Evolutionary conservation across 257 asterid species (phyloP).

Genomic region (Parsonsia alboflavescens): DNA sequence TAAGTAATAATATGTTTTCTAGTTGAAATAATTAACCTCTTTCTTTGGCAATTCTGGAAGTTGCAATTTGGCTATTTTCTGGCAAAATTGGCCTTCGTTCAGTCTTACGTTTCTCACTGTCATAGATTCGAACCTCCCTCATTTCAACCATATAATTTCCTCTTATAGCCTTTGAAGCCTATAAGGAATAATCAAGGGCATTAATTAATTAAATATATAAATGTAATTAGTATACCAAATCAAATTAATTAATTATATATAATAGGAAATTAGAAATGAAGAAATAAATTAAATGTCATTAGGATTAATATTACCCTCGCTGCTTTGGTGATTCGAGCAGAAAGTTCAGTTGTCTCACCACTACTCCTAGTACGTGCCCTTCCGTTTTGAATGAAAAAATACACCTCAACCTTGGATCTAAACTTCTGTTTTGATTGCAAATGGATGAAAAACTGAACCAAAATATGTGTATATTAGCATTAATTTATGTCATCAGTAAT

Average conservation of each 20-base stretch:
- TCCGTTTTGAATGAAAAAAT: background rate
- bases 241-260: no score
- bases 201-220: no score
- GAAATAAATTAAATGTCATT: no score
- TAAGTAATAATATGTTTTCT: no score
- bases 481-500: background rate
- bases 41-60: background rate
- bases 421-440: background rate
- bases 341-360: background rate
- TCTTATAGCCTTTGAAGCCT: background rate
- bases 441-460: background rate
- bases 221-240: no score
- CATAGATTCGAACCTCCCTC: background rate
- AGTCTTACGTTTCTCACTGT: background rate
- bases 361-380: background rate
- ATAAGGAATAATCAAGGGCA: no score
- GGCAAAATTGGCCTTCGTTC: background rate
- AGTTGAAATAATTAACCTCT: no score
- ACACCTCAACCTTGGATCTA: background rate
- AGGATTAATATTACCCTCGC: background rate
- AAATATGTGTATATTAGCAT: background rate
- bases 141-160: background rate
- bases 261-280: no score
- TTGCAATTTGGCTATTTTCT: background rate
- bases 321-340: background rate